Percentiles rank a stretch among this genome's conserved stretches.
These are phyloP conservation scores for Ceratocystis eucalypticola DNA, from an alignment of 2,329 filamentous ascomycete genomes.

Conservation along the genomic window DNA sequence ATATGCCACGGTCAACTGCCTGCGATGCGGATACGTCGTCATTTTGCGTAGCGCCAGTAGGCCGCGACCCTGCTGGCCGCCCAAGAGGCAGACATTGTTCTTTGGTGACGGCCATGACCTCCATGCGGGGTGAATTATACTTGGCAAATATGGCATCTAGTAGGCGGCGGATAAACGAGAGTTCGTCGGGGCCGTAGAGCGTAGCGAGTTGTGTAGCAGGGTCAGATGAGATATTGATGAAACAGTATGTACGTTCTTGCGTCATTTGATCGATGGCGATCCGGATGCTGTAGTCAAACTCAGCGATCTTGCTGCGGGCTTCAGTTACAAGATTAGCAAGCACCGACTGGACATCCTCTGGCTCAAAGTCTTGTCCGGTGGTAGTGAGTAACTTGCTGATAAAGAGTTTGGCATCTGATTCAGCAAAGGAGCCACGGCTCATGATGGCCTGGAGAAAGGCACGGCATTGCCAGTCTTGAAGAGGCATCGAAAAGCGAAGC, in stretches of 20 bases:
- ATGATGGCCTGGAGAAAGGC: conserved; percentile 87
- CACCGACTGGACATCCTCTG: conserved; percentile 52
- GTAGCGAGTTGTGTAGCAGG: conserved; percentile 77
- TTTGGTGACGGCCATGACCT: conserved; percentile 68
- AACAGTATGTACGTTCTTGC: conserved; percentile 57
- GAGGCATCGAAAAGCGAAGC: neutral
- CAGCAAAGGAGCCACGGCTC: conserved; percentile 62
- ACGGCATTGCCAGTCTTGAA: conserved; percentile 35
- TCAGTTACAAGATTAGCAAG: conserved; percentile 55
- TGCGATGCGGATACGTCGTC: conserved; percentile 27
- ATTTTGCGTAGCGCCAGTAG: conserved; percentile 23
- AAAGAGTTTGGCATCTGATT: conserved; percentile 56
- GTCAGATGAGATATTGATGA: conserved; percentile 83
- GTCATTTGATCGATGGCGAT: conserved; percentile 54
- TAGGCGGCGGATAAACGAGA: conserved; percentile 75
- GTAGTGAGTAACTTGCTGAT: conserved; percentile 63
- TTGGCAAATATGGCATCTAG: conserved; percentile 87
- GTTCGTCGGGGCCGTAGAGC: conserved; percentile 64
- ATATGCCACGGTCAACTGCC: conserved; percentile 45
- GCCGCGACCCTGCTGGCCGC: conserved; percentile 31
- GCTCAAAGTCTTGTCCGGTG: conserved; percentile 33
- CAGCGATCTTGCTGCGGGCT: conserved; percentile 58
- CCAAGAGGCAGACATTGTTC: conserved; percentile 66
- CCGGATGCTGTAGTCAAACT: conserved; percentile 80
- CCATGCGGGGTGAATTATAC: conserved; percentile 65